phyloP scores from a whole-genome alignment of 1,284 basidiomycete species.

The Puccinia horiana region DNA sequence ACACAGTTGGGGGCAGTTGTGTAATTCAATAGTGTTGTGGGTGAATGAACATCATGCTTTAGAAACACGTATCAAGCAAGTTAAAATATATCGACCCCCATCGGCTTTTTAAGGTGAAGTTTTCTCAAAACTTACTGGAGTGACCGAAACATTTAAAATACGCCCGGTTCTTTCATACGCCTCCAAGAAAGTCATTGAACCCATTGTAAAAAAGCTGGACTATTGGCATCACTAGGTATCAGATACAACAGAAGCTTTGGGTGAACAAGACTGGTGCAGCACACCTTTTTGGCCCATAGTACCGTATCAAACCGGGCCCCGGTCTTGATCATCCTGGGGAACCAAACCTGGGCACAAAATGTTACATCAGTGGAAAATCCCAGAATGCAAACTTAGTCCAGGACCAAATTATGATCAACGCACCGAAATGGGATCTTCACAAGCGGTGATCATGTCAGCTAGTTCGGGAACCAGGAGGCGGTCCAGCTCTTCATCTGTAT shows the following conservation, averaged over 20 bases:
- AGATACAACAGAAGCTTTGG: not conserved
- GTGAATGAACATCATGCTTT: conserved; percentile 60
- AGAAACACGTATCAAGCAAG: conserved; percentile 14
- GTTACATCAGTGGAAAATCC: not conserved
- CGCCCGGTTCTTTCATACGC: conserved; percentile 90
- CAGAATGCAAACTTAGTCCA: not conserved
- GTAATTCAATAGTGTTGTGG: conserved; percentile 92
- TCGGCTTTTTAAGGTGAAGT: not conserved
- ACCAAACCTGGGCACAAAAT: no score
- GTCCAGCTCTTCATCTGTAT: conserved; percentile 84
- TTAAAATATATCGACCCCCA: conserved; percentile 1
- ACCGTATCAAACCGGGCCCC: conserved; percentile 92
- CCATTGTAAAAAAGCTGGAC: conserved; percentile 83
- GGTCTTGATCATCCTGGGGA: conserved; percentile 76
- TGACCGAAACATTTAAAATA: conserved; percentile 87
- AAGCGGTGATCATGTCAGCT: conserved; percentile 85
- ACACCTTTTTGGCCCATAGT: conserved; percentile 84
- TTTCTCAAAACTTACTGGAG: conserved; percentile 72
- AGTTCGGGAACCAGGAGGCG: conserved; percentile 75
- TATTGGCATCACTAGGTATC: conserved; percentile 53
- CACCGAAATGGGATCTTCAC: conserved; percentile 68
- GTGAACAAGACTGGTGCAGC: conserved; percentile 56
- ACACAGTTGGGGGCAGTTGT: conserved; percentile 85
- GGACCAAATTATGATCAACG: no score
- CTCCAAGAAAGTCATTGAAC: conserved; percentile 92